Evolutionary conservation across 768 basidiomycete genomes (phyloP).

Genomic region (Podaxis sp.): DNA sequence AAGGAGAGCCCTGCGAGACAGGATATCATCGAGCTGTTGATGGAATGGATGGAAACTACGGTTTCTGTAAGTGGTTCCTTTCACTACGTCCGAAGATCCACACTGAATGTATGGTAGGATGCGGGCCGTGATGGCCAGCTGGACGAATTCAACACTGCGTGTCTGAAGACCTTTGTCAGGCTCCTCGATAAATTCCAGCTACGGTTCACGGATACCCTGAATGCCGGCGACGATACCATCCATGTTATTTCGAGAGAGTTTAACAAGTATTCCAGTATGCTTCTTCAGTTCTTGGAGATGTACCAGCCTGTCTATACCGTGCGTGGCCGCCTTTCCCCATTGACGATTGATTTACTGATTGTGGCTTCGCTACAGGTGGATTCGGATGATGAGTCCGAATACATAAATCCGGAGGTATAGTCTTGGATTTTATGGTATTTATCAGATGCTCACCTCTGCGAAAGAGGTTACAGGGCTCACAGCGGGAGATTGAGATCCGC

Average conservation of each 20-base stretch:
- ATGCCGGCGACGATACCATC: constrained; percentile 59
- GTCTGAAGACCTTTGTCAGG: constrained; percentile 71
- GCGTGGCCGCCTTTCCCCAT: constrained; percentile 15
- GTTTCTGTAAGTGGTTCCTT: constrained; percentile 38
- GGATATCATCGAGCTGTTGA: constrained; percentile 69
- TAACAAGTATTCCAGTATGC: constrained; percentile 67
- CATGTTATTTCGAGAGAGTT: constrained; percentile 79
- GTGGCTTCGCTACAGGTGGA: constrained; percentile 38
- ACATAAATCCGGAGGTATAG: constrained; percentile 2
- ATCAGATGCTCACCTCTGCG: not conserved
- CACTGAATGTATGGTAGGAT: constrained; percentile 1
- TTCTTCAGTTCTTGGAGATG: constrained; percentile 60
- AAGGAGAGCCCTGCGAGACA: constrained; percentile 70
- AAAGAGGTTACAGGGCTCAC: constrained; percentile 42
- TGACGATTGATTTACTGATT: not conserved
- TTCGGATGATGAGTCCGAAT: constrained; percentile 44
- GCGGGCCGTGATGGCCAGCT: constrained; percentile 30
- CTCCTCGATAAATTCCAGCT: constrained; percentile 76
- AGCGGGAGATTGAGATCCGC: constrained; percentile 60
- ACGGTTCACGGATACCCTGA: constrained; percentile 47
- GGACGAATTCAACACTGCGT: constrained; percentile 69
- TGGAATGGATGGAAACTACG: constrained; percentile 68
- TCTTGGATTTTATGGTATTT: not conserved
- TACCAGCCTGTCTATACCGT: constrained; percentile 49
- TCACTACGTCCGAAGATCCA: not conserved